Evolutionary conservation across 345 rosid species (phyloP), one percentile per base, ranked within the genome.

Genomic region (Linum usitatissimum): DNA sequence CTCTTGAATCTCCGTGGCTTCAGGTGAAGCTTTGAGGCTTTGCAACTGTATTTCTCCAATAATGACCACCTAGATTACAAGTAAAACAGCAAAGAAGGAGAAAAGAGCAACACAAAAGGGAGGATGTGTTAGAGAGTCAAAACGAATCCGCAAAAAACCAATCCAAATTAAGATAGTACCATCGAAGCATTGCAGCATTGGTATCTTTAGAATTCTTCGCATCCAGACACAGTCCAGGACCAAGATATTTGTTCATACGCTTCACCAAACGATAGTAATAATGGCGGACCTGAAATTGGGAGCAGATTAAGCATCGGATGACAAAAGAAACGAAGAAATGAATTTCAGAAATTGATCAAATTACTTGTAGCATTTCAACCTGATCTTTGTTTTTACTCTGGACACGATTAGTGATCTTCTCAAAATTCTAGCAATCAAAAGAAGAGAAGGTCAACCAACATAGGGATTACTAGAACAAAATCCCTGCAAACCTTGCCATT

Each of bases 381-480:
- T 94, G 99, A 77, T 94, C 99, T 79, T 94, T 94, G 76, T 88
- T 94, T 80, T 94, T 94, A 75, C 96, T 94, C 77, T 86, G 95
- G 59, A 94, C 96, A 30, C 90, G 92, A 66, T 76, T 83, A 71
- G 99, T 90, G 69, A 94, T 94, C 85, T 90, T 90, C 85, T 88
- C 97, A 57, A 94, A 94, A 70, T 94, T 94, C 97, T 94, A 83
- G 8, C 71, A 81, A 34, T 23, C 56, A 71, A 68, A 53, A 61
- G 23, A 65, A 55, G 39, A 30, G 7, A 67, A 66, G 34, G 69
- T 73, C 55, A 73, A 18, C 55, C 48, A 66, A 56, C 49, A 30
- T 14, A 28, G 53, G 18, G 19, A 62, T 31, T 31, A 51, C 17
- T 19, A 9, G 48, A 12, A 23, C 1, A 6, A 38, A 64, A 63